phyloP scores from a whole-genome alignment of 2,329 filamentous ascomycete genomes.

The Magnaporthiopsis incrustans region DNA sequence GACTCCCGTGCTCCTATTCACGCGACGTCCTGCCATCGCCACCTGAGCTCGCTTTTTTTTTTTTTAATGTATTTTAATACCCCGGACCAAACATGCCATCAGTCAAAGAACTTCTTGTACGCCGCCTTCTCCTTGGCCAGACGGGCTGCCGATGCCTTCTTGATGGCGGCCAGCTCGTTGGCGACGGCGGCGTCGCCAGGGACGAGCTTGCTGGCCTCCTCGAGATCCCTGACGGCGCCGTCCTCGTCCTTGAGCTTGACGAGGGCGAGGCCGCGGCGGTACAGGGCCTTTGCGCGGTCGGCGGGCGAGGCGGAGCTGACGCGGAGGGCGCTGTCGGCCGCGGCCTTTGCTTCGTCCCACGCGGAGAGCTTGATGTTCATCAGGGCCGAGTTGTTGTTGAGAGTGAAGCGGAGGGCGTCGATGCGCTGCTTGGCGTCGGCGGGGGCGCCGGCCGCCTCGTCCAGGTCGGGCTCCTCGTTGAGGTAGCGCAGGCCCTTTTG shows the following conservation, averaged over 20 bases:
- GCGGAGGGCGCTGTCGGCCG: slow-evolving; percentile 66
- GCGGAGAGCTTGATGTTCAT: slow-evolving; percentile 72
- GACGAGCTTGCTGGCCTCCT: slow-evolving; percentile 65
- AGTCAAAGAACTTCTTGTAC: slow-evolving; percentile 94
- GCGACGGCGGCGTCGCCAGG: slow-evolving; percentile 68
- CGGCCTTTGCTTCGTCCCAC: slow-evolving; percentile 62
- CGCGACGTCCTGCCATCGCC: not conserved
- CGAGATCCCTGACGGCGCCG: slow-evolving; percentile 63
- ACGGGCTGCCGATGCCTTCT: slow-evolving; percentile 64
- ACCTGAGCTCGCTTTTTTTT: no score
- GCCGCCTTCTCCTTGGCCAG: slow-evolving; percentile 85
- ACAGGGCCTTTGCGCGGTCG: slow-evolving; percentile 85
- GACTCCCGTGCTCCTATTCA: not conserved
- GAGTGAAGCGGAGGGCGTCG: slow-evolving; percentile 67
- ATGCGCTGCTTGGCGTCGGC: slow-evolving; percentile 59
- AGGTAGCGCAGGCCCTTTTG: slow-evolving; percentile 87
- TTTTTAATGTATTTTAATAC: not conserved
- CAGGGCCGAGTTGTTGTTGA: slow-evolving; percentile 84
- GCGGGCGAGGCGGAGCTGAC: slow-evolving; percentile 49
- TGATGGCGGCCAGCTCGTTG: slow-evolving; percentile 69
- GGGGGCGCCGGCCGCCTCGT: slow-evolving; percentile 49
- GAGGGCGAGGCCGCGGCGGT: slow-evolving; percentile 70
- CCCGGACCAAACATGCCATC: slow-evolving; percentile 12
- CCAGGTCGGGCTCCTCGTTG: slow-evolving; percentile 71
- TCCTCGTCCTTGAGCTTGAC: slow-evolving; percentile 79